phyloP scores from a whole-genome alignment of 306 rosid species.

The Cercis canadensis region DNA sequence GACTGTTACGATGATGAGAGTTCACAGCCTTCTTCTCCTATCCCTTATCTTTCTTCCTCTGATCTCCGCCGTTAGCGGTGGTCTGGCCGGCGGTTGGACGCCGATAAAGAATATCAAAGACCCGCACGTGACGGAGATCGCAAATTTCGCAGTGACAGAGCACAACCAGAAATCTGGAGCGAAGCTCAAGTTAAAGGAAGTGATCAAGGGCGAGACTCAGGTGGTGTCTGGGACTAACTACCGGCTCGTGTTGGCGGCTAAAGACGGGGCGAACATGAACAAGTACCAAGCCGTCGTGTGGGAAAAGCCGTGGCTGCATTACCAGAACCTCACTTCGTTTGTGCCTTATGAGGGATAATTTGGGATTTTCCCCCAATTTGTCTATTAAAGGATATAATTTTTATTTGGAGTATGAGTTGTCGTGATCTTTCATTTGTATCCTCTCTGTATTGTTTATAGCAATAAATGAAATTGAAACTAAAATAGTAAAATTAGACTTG shows the following conservation, averaged over 20 bases:
- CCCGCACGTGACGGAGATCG: conserved; percentile 58
- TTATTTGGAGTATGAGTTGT: too few relatives aligned
- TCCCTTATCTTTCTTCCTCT: conserved; percentile 32
- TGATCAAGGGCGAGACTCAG: conserved; percentile 53
- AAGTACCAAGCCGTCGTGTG: conserved; percentile 45
- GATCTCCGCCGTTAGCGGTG: background rate
- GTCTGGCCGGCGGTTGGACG: conserved; percentile 35
- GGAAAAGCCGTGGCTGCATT: conserved; percentile 46
- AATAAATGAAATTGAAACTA: too few relatives aligned
- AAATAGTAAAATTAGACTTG: too few relatives aligned
- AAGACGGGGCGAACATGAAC: conserved; percentile 15
- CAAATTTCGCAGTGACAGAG: conserved; percentile 54
- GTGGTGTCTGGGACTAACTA: conserved; percentile 57
- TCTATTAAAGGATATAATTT: background rate
- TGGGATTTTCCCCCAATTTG: too few relatives aligned
- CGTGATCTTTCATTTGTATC: too few relatives aligned
- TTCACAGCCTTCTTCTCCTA: conserved; percentile 8
- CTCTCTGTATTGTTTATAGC: too few relatives aligned
- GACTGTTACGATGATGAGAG: conserved; percentile 46
- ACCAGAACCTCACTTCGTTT: conserved; percentile 52
- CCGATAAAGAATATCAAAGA: conserved; percentile 50
- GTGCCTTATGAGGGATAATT: background rate
- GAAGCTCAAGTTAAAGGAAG: conserved; percentile 33
- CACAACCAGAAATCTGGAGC: conserved; percentile 41
- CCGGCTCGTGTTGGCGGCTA: conserved; percentile 47